Evolutionary conservation across 2,329 filamentous ascomycete species (phyloP).

Genomic region (Cryphonectria japonica): DNA sequence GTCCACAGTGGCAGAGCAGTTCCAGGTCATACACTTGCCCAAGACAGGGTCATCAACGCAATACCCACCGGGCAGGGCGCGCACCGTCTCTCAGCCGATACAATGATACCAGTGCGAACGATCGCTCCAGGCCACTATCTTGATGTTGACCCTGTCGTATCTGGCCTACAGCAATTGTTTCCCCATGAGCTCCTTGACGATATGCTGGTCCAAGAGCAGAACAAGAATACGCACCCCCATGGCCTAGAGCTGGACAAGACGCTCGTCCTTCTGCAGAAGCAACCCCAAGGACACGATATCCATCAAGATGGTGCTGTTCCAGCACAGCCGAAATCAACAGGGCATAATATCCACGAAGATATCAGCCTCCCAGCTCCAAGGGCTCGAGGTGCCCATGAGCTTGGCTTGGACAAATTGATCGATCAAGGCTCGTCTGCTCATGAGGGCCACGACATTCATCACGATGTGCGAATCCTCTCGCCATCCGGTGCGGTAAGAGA

Average conservation of each 20-base stretch:
- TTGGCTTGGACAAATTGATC: slow-evolving; percentile 7
- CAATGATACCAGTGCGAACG: slow-evolving; percentile 16
- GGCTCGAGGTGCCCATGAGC: slow-evolving; percentile 13
- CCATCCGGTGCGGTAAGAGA: slow-evolving; percentile 23
- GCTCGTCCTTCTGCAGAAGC: neutral
- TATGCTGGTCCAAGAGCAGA: slow-evolving; percentile 9
- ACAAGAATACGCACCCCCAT: slow-evolving; percentile 14
- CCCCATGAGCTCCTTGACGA: slow-evolving; percentile 27
- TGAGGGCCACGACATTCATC: slow-evolving; percentile 18
- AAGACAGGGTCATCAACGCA: slow-evolving; percentile 18
- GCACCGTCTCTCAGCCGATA: slow-evolving; percentile 24
- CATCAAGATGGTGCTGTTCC: slow-evolving; percentile 11
- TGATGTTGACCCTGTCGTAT: slow-evolving; percentile 23
- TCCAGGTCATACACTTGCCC: slow-evolving; percentile 13
- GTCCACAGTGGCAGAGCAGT: slow-evolving; percentile 1
- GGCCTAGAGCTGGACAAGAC: slow-evolving; percentile 24
- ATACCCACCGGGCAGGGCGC: slow-evolving; percentile 4
- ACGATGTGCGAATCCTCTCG: slow-evolving; percentile 28
- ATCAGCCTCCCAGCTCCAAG: slow-evolving; percentile 7
- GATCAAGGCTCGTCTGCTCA: neutral
- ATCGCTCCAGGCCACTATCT: slow-evolving; percentile 20
- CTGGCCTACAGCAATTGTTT: slow-evolving; percentile 16
- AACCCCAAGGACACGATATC: slow-evolving; percentile 10
- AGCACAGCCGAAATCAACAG: neutral
- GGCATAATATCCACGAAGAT: slow-evolving; percentile 17